Evolutionary conservation across 179 eudicot genomes (phyloP), one percentile per base, ranked within the genome.

Genomic region (Pouteria campechiana): DNA sequence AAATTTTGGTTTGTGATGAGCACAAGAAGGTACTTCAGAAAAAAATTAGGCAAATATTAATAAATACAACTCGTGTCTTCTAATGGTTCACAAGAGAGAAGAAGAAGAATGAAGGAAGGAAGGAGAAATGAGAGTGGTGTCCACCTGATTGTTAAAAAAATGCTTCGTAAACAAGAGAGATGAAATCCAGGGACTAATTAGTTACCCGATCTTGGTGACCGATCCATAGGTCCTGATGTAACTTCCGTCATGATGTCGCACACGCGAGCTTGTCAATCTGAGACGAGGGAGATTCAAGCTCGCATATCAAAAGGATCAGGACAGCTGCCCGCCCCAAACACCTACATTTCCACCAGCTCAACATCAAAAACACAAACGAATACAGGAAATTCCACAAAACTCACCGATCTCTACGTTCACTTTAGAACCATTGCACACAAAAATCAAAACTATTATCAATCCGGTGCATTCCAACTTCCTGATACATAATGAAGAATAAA

Each of bases 161-260:
- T 24, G 7, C 27, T 3, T 6, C 5, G 20, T 18, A 14, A 12
- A 22, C 14, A 18, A 48, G 19, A 13, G 18, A 25, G 4, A 33
- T 19, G 18, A 39, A 56, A 37, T n/a, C n/a, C 15, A 37, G 42
- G 22, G 12, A 27, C 24, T 9, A 19, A 3, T 22, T 5, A 17
- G 60, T 32, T 69, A 82, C 96, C 69, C 28, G 74, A 64, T 64
- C 64, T 75, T 25, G 41, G 20, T 41, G 72, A 46, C 50, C 63
- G 64, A 25, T 75, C 85, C 17, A 78, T 50, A 57, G 80, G 57
- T 41, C 69, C 88, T 25, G 95, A 48, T 82, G 65, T 69, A 41
- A 31, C 57, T 46, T 70, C 78, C 41, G 67, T 60, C 71, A 56
- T 58, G 44, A 54, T 49, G 62, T 52, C 37, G 64, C 49, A 46